phyloP scores from a whole-genome alignment of 148 eudicot genomes.

The Fagopyrum tataricum region DNA sequence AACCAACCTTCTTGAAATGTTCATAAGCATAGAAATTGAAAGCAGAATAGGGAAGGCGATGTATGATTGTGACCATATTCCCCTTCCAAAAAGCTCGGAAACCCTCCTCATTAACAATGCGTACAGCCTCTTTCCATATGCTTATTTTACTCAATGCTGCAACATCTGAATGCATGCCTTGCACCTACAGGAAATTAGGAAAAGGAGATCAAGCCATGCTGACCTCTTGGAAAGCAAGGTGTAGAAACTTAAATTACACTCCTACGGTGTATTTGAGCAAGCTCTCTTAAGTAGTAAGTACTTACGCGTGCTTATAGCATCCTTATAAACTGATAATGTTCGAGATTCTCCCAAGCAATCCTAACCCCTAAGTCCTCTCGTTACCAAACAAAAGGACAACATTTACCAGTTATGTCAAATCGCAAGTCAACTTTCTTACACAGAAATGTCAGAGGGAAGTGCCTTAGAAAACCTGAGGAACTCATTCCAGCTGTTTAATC shows the following conservation, averaged over 20 bases:
- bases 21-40: conserved; percentile 76
- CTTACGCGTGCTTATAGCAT: no score
- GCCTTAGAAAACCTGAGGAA: neutral
- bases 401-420: neutral
- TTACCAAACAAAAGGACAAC: neutral
- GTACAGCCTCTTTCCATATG: conserved; percentile 70
- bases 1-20: conserved; percentile 67
- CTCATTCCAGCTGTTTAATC: no score
- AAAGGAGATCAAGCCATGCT: neutral
- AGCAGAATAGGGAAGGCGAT: conserved; percentile 83
- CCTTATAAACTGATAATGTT: no score
- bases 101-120: conserved; percentile 74
- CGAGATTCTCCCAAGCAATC: no score
- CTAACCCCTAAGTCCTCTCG: neutral
- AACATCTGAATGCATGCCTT: conserved; percentile 85
- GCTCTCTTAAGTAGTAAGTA: no score
- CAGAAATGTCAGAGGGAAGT: neutral
- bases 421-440: neutral
- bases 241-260: neutral
- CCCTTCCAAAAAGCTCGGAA: conserved; percentile 91
- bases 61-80: conserved; percentile 74
- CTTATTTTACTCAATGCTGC: conserved; percentile 46
- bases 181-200: conserved; percentile 37
- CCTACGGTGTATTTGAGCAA: no score
- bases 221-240: neutral